Evolutionary conservation across 371 early-diverging fungal species (phyloP).

Genomic region (Basidiobolus heterosporus): DNA sequence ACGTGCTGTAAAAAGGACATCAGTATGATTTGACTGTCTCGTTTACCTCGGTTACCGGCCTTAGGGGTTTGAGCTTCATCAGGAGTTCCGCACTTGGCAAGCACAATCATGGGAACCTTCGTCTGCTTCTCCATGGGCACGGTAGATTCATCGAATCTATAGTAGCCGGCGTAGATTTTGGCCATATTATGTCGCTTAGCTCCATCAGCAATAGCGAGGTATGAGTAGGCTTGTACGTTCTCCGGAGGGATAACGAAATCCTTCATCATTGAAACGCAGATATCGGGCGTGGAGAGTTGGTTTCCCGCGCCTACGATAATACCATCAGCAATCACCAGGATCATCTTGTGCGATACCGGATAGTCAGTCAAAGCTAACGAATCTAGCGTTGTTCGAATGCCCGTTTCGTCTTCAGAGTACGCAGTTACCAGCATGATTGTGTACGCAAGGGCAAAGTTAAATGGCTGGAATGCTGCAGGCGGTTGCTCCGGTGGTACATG

Average conservation of each 20-base stretch:
- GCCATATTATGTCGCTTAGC: slow-evolving; percentile 89
- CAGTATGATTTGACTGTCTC: slow-evolving; percentile 73
- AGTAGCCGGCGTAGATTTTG: slow-evolving; percentile 78
- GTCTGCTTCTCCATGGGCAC: slow-evolving; percentile 3
- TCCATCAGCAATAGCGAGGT: slow-evolving; percentile 89
- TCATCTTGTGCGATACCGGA: slow-evolving; percentile 74
- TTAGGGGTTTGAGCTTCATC: slow-evolving; percentile 23
- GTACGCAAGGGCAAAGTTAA: slow-evolving; percentile 47
- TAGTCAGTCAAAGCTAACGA: slow-evolving; percentile 86
- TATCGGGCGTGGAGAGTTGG: slow-evolving; percentile 56
- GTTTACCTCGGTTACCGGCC: slow-evolving; percentile 72
- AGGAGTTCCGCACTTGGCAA: slow-evolving; percentile 37
- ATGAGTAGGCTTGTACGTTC: slow-evolving; percentile 45
- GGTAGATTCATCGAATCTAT: slow-evolving; percentile 23
- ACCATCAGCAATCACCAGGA: slow-evolving; percentile 82
- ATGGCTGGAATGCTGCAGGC: slow-evolving; percentile 12
- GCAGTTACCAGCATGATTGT: slow-evolving; percentile 67
- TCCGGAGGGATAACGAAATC: slow-evolving; percentile 46
- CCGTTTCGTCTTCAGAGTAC: slow-evolving; percentile 83
- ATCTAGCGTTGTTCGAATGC: slow-evolving; percentile 84
- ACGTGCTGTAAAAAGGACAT: slow-evolving; percentile 66
- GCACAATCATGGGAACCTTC: slow-evolving; percentile 24
- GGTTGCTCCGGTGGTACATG: not conserved
- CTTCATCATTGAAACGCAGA: slow-evolving; percentile 68
- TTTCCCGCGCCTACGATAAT: slow-evolving; percentile 67